These are phyloP conservation scores for Gilbertella persicaria DNA, from an alignment of 371 early-diverging fungal genomes.

Conservation along the genomic window DNA sequence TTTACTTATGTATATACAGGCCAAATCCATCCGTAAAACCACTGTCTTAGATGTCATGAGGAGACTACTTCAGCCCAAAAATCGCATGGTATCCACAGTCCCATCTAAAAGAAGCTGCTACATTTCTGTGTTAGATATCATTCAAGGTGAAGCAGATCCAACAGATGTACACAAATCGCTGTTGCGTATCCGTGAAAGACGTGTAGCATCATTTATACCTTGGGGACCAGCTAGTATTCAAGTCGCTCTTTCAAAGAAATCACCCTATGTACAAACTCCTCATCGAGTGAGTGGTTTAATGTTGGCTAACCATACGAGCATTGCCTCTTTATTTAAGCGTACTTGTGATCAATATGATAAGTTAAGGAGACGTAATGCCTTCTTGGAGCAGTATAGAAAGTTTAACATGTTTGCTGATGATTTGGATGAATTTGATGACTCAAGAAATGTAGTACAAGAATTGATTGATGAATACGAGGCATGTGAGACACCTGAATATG, in stretches of 20 bases:
- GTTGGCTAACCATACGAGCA: constrained; percentile 98
- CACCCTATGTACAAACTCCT: constrained; percentile 88
- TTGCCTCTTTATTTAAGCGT: constrained; percentile 90
- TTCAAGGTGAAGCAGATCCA: constrained; percentile 97
- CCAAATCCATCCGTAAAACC: constrained; percentile 92
- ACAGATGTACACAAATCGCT: constrained; percentile 98
- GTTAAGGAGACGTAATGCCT: constrained; percentile 97
- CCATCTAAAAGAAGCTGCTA: constrained; percentile 93
- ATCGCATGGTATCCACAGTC: constrained; percentile 93
- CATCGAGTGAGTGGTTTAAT: constrained; percentile 97
- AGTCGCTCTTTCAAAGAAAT: constrained; percentile 91
- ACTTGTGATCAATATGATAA: constrained; percentile 97
- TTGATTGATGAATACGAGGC: constrained; percentile 94
- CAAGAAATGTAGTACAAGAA: constrained; percentile 85
- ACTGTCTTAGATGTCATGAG: constrained; percentile 99
- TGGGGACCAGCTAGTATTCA: constrained; percentile 99
- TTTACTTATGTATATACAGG: constrained; percentile 29
- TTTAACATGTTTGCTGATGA: constrained; percentile 82
- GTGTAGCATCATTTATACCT: constrained; percentile 96
- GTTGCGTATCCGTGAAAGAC: constrained; percentile 91
- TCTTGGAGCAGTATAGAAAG: constrained; percentile 95
- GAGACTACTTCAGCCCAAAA: constrained; percentile 93
- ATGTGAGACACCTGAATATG: constrained; percentile 90
- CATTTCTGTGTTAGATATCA: constrained; percentile 94
- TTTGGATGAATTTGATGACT: constrained; percentile 92